phyloP scores from a whole-genome alignment of 805 yeast genomes.

The Lipomyces chichibuensis region DNA sequence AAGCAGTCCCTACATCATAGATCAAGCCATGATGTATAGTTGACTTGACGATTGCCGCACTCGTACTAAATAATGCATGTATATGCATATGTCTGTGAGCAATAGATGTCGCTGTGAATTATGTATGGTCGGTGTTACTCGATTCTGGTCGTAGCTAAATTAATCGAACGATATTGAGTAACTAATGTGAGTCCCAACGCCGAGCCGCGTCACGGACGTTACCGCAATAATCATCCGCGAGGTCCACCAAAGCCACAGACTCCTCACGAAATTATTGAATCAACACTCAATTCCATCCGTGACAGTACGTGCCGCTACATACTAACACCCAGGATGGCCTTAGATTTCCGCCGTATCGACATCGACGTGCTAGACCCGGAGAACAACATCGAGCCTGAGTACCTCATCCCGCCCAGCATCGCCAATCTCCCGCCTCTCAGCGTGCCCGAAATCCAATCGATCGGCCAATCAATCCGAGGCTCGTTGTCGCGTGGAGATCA shows the following conservation, averaged over 20 bases:
- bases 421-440: conserved; percentile 48
- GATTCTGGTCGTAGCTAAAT: too few species aligned
- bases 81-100: too few species aligned
- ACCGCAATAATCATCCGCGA: not conserved
- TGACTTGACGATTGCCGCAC: too few species aligned
- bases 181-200: too few species aligned
- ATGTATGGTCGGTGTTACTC: too few species aligned
- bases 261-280: not conserved
- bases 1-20: too few species aligned
- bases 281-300: not conserved
- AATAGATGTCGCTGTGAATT: too few species aligned
- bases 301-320: not conserved
- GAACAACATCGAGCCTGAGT: conserved; percentile 60
- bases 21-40: too few species aligned
- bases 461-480: conserved; percentile 51
- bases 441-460: conserved; percentile 56
- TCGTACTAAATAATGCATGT: too few species aligned
- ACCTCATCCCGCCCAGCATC: conserved; percentile 59
- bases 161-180: too few species aligned
- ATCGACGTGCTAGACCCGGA: conserved; percentile 91
- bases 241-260: not conserved
- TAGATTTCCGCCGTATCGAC: conserved; percentile 73
- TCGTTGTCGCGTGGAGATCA: conserved; percentile 73
- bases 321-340: conserved; percentile 15
- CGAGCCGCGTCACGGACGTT: too few species aligned